Percentiles rank a stretch among this genome's conserved stretches.
Conservation (phyloP, 2,329 filamentous ascomycete species). For the Orbilia oligospora region DNA sequence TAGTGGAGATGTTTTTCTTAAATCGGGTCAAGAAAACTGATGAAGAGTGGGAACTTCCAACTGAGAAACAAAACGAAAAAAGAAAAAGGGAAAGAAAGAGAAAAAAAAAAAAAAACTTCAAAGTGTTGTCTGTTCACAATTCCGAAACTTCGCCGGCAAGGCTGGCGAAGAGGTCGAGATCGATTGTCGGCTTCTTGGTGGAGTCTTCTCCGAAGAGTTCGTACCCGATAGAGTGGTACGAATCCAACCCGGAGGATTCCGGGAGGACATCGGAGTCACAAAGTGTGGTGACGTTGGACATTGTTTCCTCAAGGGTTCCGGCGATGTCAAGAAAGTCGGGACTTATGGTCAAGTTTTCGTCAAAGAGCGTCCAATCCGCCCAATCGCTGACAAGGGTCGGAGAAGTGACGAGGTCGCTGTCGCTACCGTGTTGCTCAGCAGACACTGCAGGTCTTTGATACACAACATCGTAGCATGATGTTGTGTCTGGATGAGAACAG, state of each 20-base stretch:
- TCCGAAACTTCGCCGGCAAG: slow-evolving; percentile 25
- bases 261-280: slow-evolving; percentile 38
- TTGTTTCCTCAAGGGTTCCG: slow-evolving; percentile 16
- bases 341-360: slow-evolving; percentile 15
- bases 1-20: slow-evolving; percentile 61
- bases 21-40: slow-evolving; percentile 57
- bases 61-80: slow-evolving; percentile 29
- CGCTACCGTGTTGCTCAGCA: slow-evolving; percentile 61
- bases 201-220: slow-evolving; percentile 52
- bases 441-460: slow-evolving; percentile 95
- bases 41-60: slow-evolving; percentile 46
- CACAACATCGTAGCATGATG: slow-evolving; percentile 99
- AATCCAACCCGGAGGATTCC: slow-evolving; percentile 46
- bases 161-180: slow-evolving; percentile 44
- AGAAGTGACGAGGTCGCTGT: slow-evolving; percentile 58
- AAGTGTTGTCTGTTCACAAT: slow-evolving; percentile 38
- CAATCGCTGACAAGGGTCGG: slow-evolving; percentile 52
- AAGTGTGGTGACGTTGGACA: slow-evolving; percentile 11
- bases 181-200: slow-evolving; percentile 28
- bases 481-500: slow-evolving; percentile 82
- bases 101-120: background rate
- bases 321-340: slow-evolving; percentile 10
- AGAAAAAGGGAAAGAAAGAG: slow-evolving; percentile 9
- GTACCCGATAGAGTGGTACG: slow-evolving; percentile 28
- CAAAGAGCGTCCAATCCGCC: slow-evolving; percentile 60